Evolutionary conservation across 176 grass and related monocot species (phyloP), one percentile per base, ranked within the genome.

Genomic region (Neostapfia colusana): DNA sequence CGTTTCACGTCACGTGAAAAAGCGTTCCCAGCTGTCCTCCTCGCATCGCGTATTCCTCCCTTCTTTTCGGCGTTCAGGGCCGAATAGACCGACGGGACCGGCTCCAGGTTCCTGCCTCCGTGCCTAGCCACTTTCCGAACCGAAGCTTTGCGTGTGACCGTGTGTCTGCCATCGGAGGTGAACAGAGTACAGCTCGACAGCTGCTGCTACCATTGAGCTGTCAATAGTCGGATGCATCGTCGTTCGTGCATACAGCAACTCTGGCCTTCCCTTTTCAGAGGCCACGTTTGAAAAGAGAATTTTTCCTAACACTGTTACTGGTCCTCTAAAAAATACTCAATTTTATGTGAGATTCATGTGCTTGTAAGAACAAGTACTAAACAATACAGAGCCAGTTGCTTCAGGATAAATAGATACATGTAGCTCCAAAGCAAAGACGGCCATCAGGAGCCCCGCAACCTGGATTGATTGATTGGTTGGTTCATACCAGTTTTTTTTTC

Each of bases 81-180:
- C 24, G 72, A 42, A 56, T 59, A 18, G 54, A 73, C 71, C 35
- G 51, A 73, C 71, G 51, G 51, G 51, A 58, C 71, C 51, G 39
- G 70, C 15, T 6, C 4, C 12, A 3, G 3, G 3, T 16, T 20
- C 20, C 34, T 55, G 70, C 1, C 35, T 6, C 7, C 8, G 31
- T 31, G 20, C 53, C 8, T 56, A 17, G 21, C 15, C 28, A 2
- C 49, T 79, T 59, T 48, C 3, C n/a, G n/a, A n/a, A n/a, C 34
- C 48, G 75, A 53, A 44, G 67, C 83, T 73, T 79, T 79, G 60
- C 61, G 21, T 74, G 8, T 79, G 48, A 48, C 75, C 61, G 21
- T 74, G 8, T 79, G 48, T 58, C 75, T 39, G 20, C 9, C 49
- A 67, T 57, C 3, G 18, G 24, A 34, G 55, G 48, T 17, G 25